Conservation (phyloP, 257 asterid species). For the Fraxinus quadrangulata region DNA sequence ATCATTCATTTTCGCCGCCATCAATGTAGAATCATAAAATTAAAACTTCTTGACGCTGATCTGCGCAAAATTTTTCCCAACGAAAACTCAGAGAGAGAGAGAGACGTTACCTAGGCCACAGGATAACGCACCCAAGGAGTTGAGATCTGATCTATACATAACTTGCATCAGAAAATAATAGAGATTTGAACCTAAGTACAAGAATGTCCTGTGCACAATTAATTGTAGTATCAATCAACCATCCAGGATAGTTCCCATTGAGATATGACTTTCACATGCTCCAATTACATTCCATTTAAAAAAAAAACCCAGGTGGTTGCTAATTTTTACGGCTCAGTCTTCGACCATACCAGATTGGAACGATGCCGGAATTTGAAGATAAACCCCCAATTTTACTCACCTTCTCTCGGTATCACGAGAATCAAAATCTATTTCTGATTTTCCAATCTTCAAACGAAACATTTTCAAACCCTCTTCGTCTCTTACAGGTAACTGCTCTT, state of each 20-base stretch:
- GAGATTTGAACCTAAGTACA: conserved; percentile 34
- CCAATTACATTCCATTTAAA: not conserved
- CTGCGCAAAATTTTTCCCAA: conserved; percentile 26
- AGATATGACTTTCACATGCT: conserved; percentile 6
- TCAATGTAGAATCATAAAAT: conserved; percentile 8
- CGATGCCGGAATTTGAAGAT: conserved; percentile 24
- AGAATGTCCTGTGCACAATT: conserved; percentile 33
- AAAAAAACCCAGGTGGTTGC: conserved; percentile 12
- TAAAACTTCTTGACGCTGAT: conserved; percentile 17
- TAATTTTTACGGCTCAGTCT: conserved; percentile 21
- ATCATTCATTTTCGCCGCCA: conserved; percentile 2
- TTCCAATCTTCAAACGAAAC: conserved; percentile 26
- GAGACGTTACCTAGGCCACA: conserved; percentile 13
- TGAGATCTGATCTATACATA: conserved; percentile 44
- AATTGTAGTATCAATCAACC: conserved; percentile 22
- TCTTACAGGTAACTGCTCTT: conserved; percentile 30
- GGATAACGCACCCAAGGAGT: conserved; percentile 19
- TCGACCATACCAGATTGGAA: conserved; percentile 29
- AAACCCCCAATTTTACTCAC: not conserved
- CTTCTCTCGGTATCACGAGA: conserved; percentile 15
- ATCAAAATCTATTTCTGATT: conserved; percentile 2
- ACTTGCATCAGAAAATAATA: conserved; percentile 26
- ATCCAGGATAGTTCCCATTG: conserved; percentile 23
- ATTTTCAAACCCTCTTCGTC: conserved; percentile 23
- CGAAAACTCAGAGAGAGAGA: conserved; percentile 9